Evolutionary conservation across 2,329 filamentous ascomycete genomes (phyloP).

Genomic region (Fusarium pseudograminearum): DNA sequence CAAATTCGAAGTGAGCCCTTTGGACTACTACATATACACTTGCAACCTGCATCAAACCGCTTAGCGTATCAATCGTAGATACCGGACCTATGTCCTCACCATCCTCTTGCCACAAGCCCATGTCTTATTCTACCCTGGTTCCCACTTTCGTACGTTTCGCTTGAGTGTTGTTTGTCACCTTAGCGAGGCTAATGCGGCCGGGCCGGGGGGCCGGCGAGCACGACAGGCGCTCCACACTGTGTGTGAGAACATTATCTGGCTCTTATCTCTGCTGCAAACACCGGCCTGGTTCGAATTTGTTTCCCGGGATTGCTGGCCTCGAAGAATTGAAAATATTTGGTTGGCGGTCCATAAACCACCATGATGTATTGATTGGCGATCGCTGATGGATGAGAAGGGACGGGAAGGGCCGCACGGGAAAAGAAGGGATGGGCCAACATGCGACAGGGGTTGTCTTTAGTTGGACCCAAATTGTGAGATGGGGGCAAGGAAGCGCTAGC

Average conservation of each 20-base stretch:
- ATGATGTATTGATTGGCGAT: constrained; percentile 4
- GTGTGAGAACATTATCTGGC: constrained; percentile 8
- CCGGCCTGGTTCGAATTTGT: background rate
- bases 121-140: constrained; percentile 30
- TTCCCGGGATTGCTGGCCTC: background rate
- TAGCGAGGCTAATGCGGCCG: constrained; percentile 41
- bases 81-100: background rate
- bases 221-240: constrained; percentile 34
- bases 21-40: background rate
- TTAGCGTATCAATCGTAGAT: background rate
- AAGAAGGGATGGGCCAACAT: constrained; percentile 32
- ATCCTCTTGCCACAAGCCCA: constrained; percentile 14
- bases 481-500: constrained; percentile 7
- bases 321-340: constrained; percentile 3
- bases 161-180: constrained; percentile 38
- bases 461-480: constrained; percentile 8
- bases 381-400: constrained; percentile 28
- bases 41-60: background rate
- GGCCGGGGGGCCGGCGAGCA: constrained; percentile 33
- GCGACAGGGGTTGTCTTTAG: constrained; percentile 28
- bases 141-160: constrained; percentile 40
- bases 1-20: constrained; percentile 19
- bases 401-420: constrained; percentile 41
- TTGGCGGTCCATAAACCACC: constrained; percentile 10
- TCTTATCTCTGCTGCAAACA: background rate